Evolutionary conservation across 179 eudicot genomes (phyloP).

Genomic region (Dionaea muscipula): DNA sequence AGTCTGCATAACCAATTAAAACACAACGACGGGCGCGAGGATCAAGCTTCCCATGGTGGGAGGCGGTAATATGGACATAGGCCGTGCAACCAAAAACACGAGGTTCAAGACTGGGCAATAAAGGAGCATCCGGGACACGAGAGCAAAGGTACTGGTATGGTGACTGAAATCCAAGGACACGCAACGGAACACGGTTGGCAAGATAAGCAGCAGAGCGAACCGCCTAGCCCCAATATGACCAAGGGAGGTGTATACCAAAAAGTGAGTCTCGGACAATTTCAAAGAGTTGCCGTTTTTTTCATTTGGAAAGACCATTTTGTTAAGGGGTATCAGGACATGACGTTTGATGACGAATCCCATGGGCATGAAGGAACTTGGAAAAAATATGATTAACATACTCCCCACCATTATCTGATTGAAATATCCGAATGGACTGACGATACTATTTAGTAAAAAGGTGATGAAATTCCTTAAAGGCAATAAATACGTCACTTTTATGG

Average conservation of each 20-base stretch:
- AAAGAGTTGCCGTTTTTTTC: slow-evolving; percentile 3
- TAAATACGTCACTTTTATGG: not conserved
- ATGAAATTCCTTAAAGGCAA: not conserved
- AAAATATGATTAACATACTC: not conserved
- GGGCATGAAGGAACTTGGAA: not conserved
- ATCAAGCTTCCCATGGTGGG: slow-evolving; percentile 3
- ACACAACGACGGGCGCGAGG: slow-evolving; percentile 9
- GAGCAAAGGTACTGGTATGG: slow-evolving; percentile 5
- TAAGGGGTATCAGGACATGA: not conserved
- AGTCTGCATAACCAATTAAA: slow-evolving; percentile 3
- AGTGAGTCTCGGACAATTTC: slow-evolving; percentile 6
- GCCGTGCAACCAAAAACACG: slow-evolving; percentile 6
- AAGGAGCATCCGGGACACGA: not conserved
- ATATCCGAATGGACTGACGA: not conserved
- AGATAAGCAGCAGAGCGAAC: not conserved
- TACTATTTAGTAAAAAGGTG: no score
- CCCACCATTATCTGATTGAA: not conserved
- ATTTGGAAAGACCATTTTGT: not conserved
- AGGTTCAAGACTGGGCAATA: slow-evolving; percentile 6
- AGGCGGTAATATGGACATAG: slow-evolving; percentile 6
- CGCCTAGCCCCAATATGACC: slow-evolving; percentile 2
- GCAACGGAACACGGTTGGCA: slow-evolving; percentile 5
- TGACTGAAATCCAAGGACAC: slow-evolving; percentile 6
- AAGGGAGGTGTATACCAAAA: not conserved
- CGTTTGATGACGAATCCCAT: slow-evolving; percentile 2